Base-by-base conservation (phyloP, 1,284 basidiomycete genomes). In the Leccinum holopus region DNA sequence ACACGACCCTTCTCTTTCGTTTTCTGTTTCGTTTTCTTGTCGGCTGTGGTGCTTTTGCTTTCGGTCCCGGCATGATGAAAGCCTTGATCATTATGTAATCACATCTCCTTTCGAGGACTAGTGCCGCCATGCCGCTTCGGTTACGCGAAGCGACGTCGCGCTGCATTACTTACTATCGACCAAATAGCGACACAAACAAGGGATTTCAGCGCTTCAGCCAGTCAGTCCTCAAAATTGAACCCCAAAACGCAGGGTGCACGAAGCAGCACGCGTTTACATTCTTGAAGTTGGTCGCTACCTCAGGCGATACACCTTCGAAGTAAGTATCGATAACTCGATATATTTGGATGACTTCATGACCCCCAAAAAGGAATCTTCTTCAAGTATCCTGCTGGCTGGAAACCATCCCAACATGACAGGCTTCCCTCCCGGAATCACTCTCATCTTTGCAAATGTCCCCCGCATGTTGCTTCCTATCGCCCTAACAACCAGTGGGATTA, bases 21-120 rank as follows among this genome's bases (percentile, higher is more conserved):
- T 85, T 86, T 64, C 84, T 77, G 51, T 76, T 79, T 58, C 84
- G 73, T 69, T 81, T 83, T 67, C 79, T 76, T 16, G 78, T 66
- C 14, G 73, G 70, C 54, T 73, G 67, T n/a, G 70, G 63, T 61
- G 68, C 70, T 59, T 66, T 67, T 44, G 79, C 71, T 35, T 41
- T 57, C 71, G 76, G 73, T 21, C 7, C 30, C 47, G 35, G 35
- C 35, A 14, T 53, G 16, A 25, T 9, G 12, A 21, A 51, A 21
- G 7, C 21, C 14, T 18, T 18, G n/a, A 18, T 11, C 5, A 16
- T 51, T 25, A 25, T 5, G 49, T 51, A 25, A 25, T 51, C 18
- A 28, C 28, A 25, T 51, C 25, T 18, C 37, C 37, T 39, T 39
- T 16, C 37, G 14, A 39, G 37, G 14, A 39, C 33, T 37, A 21